Base-by-base conservation (phyloP, 2,329 filamentous ascomycete species). In the Harringtonia aguacate region DNA sequence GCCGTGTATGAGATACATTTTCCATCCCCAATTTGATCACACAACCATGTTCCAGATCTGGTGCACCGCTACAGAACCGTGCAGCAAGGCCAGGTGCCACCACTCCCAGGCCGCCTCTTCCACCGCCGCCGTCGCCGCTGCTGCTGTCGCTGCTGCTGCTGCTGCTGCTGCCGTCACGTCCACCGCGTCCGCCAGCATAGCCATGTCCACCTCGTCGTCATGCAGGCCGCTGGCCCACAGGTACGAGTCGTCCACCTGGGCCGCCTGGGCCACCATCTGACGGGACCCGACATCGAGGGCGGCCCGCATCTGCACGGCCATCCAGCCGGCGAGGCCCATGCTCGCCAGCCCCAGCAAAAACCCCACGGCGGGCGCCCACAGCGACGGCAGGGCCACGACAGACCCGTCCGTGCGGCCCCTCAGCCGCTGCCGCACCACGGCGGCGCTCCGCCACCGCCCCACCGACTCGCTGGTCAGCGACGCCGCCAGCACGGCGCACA, bases 71-170 rank as follows among this genome's bases (percentile, higher is more conserved):
- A 46, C 45, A 2, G 35, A 24, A 3, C 45, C 36, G 35, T 52
- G 50, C 39, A 52, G 45, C 46, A 30, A 22, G 10, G 36, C 50
- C 36, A 50, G 20, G 45, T 50, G 48, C 48, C 46, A 48, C 46
- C 43, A 48, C 22, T 27, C 34, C 46, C 50, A 50, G n/a, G n/a
- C n/a, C n/a, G n/a, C n/a, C n/a, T n/a, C n/a, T n/a, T n/a, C n/a
- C n/a, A n/a, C n/a, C n/a, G n/a, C n/a, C n/a, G n/a, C n/a, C n/a
- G n/a, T n/a, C n/a, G n/a, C n/a, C n/a, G n/a, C n/a, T n/a, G n/a
- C n/a, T n/a, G n/a, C n/a, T n/a, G n/a, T n/a, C n/a, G n/a, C n/a
- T n/a, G n/a, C n/a, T n/a, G n/a, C n/a, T n/a, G n/a, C n/a, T n/a
- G n/a, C n/a, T n/a, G n/a, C n/a, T n/a, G n/a, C n/a, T n/a, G n/a